Percentiles rank a stretch among this genome's conserved stretches.
Evolutionary conservation across 1,139 yeast species (phyloP).

Genomic region (Yamadazyma conglobata): DNA sequence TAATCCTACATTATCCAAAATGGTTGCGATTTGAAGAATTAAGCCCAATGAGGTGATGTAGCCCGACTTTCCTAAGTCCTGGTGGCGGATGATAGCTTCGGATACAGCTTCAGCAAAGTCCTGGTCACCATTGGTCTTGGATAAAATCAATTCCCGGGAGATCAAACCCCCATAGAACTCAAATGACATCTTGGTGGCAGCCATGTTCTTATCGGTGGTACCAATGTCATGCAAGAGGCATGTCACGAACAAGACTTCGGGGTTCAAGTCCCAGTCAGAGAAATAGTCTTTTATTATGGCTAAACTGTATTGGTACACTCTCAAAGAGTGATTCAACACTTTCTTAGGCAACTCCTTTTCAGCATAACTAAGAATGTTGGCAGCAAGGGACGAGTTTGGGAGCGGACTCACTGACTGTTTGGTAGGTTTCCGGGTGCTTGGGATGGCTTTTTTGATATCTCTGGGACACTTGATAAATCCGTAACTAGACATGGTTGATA

Average conservation of each 20-base stretch:
- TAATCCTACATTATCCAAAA: constrained; percentile 36
- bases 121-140: constrained; percentile 21
- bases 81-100: constrained; percentile 39
- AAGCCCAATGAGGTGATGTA: constrained; percentile 36
- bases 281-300: constrained; percentile 38
- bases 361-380: constrained; percentile 23
- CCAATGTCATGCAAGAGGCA: constrained; percentile 37
- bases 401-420: constrained; percentile 20
- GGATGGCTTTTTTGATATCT: constrained; percentile 26
- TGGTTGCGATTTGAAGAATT: constrained; percentile 33
- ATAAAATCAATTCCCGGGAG: constrained; percentile 26
- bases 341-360: constrained; percentile 21
- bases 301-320: constrained; percentile 31
- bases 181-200: constrained; percentile 35
- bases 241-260: constrained; percentile 30
- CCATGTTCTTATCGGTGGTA: constrained; percentile 34
- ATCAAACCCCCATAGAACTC: constrained; percentile 37
- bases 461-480: constrained; percentile 33
- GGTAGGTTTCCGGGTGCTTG: constrained; percentile 25
- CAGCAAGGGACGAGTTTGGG: constrained; percentile 22
- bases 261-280: constrained; percentile 32
- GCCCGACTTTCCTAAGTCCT: constrained; percentile 34
- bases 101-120: constrained; percentile 38
- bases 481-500: constrained; percentile 29
- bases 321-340: constrained; percentile 31